phyloP scores from a whole-genome alignment of 306 rosid species.

The Begonia loranthoides region DNA sequence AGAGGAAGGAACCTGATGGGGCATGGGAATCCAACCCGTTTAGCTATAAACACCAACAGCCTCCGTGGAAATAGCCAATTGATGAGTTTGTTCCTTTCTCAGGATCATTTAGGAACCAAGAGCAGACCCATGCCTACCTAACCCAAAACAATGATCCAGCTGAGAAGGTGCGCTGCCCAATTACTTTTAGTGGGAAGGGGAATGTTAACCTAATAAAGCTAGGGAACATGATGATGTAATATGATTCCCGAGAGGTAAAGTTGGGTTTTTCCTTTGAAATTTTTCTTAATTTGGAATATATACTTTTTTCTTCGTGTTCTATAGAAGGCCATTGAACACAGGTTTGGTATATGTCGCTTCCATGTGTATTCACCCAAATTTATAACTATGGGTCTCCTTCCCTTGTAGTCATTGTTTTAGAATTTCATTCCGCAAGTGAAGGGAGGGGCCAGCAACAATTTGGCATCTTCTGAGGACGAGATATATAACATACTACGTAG shows the following conservation, averaged over 20 bases:
- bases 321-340: constrained; percentile 21
- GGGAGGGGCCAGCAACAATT: too few relatives aligned
- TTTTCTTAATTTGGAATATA: constrained; percentile 11
- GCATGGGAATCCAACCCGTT: constrained; percentile 67
- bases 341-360: background rate
- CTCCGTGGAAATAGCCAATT: constrained; percentile 30
- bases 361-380: background rate
- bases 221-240: constrained; percentile 22
- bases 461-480: too few relatives aligned
- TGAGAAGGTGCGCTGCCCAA: constrained; percentile 21
- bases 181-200: constrained; percentile 13
- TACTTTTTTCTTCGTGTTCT: constrained; percentile 25
- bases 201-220: constrained; percentile 26
- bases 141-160: constrained; percentile 5
- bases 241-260: constrained; percentile 17
- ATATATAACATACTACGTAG: too few relatives aligned
- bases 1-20: constrained; percentile 90
- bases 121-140: too few relatives aligned
- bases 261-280: too few relatives aligned
- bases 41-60: constrained; percentile 50
- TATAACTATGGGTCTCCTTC: background rate
- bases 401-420: too few relatives aligned
- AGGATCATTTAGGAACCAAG: background rate
- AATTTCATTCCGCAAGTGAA: too few relatives aligned
- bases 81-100: constrained; percentile 8